A percentile compares a stretch with the other conserved stretches of the same genome.
Evolutionary conservation across 2,329 filamentous ascomycete species (phyloP).

Genomic region (Calonectria pseudoturangicola): DNA sequence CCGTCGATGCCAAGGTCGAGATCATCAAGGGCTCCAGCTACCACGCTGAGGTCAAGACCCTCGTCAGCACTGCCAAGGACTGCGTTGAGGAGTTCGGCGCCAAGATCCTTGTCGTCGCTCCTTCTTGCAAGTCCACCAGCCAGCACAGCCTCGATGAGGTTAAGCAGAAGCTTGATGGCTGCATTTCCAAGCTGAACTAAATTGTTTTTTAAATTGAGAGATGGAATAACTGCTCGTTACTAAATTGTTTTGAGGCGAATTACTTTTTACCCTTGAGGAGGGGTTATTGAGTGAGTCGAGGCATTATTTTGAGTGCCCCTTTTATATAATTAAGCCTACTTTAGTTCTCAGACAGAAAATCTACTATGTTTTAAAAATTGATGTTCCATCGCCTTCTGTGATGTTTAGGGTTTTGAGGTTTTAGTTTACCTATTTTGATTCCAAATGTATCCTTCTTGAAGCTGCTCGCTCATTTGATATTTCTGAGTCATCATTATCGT

Average conservation of each 20-base stretch:
- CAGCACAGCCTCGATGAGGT: constrained; percentile 26
- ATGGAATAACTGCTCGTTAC: constrained; percentile 21
- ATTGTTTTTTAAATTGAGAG: background rate
- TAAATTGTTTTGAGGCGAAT: constrained; percentile 19
- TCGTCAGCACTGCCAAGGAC: constrained; percentile 15
- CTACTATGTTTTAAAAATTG: constrained; percentile 7
- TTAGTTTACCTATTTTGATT: background rate
- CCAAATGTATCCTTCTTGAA: too few species aligned
- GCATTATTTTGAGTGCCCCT: background rate
- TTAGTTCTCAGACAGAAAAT: constrained; percentile 19
- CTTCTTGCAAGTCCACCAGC: constrained; percentile 11
- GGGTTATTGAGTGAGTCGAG: constrained; percentile 22
- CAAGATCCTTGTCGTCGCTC: constrained; percentile 12
- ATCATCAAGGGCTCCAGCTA: background rate
- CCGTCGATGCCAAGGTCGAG: constrained; percentile 14
- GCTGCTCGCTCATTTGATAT: too few species aligned
- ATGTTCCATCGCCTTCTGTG: background rate
- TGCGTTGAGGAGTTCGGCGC: constrained; percentile 6
- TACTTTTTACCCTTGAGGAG: constrained; percentile 8
- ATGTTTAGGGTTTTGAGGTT: background rate
- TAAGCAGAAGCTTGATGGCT: constrained; percentile 1
- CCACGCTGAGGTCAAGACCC: background rate
- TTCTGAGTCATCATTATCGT: too few species aligned
- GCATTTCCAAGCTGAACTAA: constrained; percentile 17
- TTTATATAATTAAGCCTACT: constrained; percentile 13